These are phyloP conservation scores for Xylaria grammica DNA, from an alignment of 495 filamentous ascomycete genomes.

Conservation along the genomic window DNA sequence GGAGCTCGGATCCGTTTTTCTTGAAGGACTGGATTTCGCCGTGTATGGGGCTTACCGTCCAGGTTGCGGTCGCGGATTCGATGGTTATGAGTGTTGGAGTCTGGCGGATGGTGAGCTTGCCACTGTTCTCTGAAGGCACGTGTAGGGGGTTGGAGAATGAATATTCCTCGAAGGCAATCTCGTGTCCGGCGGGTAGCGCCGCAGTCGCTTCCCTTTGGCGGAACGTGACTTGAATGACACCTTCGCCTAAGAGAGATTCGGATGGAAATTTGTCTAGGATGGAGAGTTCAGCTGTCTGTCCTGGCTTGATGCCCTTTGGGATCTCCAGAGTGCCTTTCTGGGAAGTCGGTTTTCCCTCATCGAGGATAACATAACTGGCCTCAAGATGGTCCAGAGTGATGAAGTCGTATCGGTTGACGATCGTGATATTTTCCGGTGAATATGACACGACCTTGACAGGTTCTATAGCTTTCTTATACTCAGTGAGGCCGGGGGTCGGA, in stretches of 20 bases:
- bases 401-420: constrained; percentile 62
- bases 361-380: constrained; percentile 33
- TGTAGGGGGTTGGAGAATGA: constrained; percentile 20
- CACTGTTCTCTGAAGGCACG: constrained; percentile 3
- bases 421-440: constrained; percentile 21
- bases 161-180: constrained; percentile 56
- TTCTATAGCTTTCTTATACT: constrained; percentile 66
- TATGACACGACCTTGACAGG: constrained; percentile 51
- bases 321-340: constrained; percentile 25
- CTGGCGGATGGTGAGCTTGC: constrained; percentile 27
- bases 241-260: constrained; percentile 21
- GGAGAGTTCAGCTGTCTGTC: constrained; percentile 26
- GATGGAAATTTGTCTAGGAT: constrained; percentile 11
- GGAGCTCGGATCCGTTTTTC: constrained; percentile 32
- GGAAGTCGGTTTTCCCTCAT: constrained; percentile 28
- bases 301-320: constrained; percentile 26
- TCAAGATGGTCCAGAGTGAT: constrained; percentile 51
- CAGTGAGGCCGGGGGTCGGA: constrained; percentile 62
- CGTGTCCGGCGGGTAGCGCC: constrained; percentile 49
- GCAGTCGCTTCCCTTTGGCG: constrained; percentile 37
- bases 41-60: constrained; percentile 27
- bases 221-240: constrained; percentile 27
- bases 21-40: constrained; percentile 29
- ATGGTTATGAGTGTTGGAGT: constrained; percentile 33
- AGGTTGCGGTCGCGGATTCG: constrained; percentile 18